Base-by-base conservation (phyloP, 177 flowering plant species). In the Vitis hybrid region DNA sequence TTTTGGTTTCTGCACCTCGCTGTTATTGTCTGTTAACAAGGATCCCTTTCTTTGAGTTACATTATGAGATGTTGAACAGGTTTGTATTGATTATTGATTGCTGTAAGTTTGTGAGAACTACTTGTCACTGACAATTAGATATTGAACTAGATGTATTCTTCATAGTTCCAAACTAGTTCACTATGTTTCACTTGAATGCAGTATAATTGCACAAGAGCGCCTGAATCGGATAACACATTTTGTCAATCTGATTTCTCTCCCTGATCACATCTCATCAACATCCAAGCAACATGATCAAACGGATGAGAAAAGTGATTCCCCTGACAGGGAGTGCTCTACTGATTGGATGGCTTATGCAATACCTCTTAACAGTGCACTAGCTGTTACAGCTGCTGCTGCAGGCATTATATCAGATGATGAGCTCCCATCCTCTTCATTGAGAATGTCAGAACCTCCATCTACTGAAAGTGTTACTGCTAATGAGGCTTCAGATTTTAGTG, bases 31-130 rank as follows among this genome's bases (percentile, higher is more conserved):
- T 95, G 68, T 85, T 95, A 58, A 90, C 99, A 2, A 91, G 88
- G 77, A 84, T 89, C 74, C 99, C 99, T 66, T 91, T 95, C 76
- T 95, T 95, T 71, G 92, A 91, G 79, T 82, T 95, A 67, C 99
- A 95, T 77, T 93, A 80, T 74, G 94, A 91, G 88, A 90, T 93
- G 91, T 73, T 95, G 74, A 90, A 93, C 86, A 93, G 99, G 99
- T 94, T 66, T 56, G 76, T 45, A 11, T 52, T 51, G 51, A 5
- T 48, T 34, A 9, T 2, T 67, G 48, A 26, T 50, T 10, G 22
- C 31, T 39, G 22, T 16, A n/a, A 14, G 26, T 50, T 71, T 50
- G 18, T 50, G 14, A 50, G 58, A 4, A 59, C 18, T 59, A 22
- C 50, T 39, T 50, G 61, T 50, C 50, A 16, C 52, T 66, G 48